Conservation (phyloP, 1,284 basidiomycete genomes). For the Wallemia ichthyophaga region DNA sequence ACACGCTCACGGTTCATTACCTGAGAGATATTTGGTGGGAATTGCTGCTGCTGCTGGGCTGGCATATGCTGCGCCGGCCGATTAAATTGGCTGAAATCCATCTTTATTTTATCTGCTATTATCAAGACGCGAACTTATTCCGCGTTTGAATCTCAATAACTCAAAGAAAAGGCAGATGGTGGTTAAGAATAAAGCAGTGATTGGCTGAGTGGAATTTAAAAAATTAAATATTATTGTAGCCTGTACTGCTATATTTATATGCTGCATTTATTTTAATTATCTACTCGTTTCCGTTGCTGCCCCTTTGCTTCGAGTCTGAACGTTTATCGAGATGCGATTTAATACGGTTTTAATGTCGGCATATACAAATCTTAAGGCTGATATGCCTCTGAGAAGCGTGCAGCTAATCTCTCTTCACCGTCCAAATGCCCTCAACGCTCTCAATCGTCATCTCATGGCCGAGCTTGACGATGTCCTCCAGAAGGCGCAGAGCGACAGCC, state of each 20-base stretch:
- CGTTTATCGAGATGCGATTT: background rate
- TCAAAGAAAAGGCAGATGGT: background rate
- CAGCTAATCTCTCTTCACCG: constrained; percentile 76
- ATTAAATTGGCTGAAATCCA: background rate
- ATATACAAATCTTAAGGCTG: constrained; percentile 44
- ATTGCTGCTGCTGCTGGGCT: background rate
- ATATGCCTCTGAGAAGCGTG: constrained; percentile 41
- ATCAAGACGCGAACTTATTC: background rate
- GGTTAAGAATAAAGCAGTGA: background rate
- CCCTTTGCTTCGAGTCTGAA: too few species aligned
- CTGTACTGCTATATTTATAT: too few species aligned
- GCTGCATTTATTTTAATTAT: too few species aligned
- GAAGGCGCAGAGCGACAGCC: constrained; percentile 38
- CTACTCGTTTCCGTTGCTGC: too few species aligned
- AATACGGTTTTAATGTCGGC: background rate
- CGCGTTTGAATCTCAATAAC: background rate
- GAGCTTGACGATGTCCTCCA: constrained; percentile 47
- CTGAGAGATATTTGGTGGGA: background rate
- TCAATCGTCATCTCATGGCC: constrained; percentile 44
- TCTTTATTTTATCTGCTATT: background rate
- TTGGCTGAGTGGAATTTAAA: background rate
- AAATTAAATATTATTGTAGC: background rate
- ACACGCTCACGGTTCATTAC: background rate
- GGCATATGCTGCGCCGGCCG: background rate
- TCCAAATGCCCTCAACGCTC: constrained; percentile 81